phyloP scores from a whole-genome alignment of 805 yeast species.

The Danielozyma ontarioensis region DNA sequence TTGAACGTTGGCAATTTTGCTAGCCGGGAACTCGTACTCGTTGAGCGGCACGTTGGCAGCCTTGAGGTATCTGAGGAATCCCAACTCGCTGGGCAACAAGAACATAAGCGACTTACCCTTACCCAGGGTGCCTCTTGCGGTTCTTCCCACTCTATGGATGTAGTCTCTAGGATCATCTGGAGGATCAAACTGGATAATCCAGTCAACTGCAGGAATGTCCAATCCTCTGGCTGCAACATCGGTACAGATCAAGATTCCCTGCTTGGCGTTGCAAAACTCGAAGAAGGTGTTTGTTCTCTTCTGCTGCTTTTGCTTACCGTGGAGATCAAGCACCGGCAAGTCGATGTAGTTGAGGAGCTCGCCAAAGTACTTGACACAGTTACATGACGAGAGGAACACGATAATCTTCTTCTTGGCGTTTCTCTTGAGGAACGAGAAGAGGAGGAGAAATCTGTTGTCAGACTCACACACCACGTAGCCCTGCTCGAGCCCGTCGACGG shows the following conservation, averaged over 20 bases:
- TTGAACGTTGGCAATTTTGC: slow-evolving; percentile 94
- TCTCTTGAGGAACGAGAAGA: slow-evolving; percentile 91
- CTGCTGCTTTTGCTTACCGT: slow-evolving; percentile 98
- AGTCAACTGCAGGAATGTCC: slow-evolving; percentile 97
- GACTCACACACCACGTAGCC: slow-evolving; percentile 98
- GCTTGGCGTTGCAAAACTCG: slow-evolving; percentile 95
- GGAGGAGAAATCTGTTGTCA: slow-evolving; percentile 83
- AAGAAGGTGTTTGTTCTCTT: slow-evolving; percentile 97
- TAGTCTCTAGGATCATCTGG: slow-evolving; percentile 99
- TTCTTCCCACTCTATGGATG: slow-evolving; percentile 98
- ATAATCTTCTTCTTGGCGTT: slow-evolving; percentile 88
- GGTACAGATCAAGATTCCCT: slow-evolving; percentile 89
- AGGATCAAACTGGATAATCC: slow-evolving; percentile 99
- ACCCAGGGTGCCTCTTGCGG: slow-evolving; percentile 89
- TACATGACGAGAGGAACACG: slow-evolving; percentile 94
- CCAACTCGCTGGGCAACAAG: slow-evolving; percentile 88
- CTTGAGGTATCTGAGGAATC: slow-evolving; percentile 89
- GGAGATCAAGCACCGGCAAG: slow-evolving; percentile 91
- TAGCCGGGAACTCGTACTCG: slow-evolving; percentile 93
- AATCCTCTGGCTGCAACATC: slow-evolving; percentile 99
- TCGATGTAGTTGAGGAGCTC: slow-evolving; percentile 94
- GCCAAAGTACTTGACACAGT: slow-evolving; percentile 93
- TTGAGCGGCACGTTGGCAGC: slow-evolving; percentile 97
- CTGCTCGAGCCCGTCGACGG: slow-evolving; percentile 96
- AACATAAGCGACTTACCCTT: slow-evolving; percentile 95